Evolutionary conservation across 2,329 filamentous ascomycete genomes (phyloP), one percentile per base, ranked within the genome.

Genomic region (Pyricularia grisea): DNA sequence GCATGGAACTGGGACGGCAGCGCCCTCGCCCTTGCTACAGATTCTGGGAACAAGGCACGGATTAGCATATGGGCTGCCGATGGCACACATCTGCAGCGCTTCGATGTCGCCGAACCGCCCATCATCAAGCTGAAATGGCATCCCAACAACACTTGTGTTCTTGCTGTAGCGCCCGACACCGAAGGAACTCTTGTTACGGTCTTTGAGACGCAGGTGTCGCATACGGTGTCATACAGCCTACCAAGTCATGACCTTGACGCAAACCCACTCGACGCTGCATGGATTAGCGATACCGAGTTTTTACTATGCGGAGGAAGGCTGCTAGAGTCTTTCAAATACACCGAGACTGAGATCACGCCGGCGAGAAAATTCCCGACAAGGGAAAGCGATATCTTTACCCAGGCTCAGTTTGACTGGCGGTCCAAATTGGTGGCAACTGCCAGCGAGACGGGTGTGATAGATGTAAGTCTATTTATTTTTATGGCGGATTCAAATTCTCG

Each of bases 51-150:
- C 55, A 84, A 84, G 66, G 82, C 84, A 2, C 79, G 79, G 63
- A 82, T 90, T 27, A 84, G 83, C 69, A 81, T 90, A 23, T 88
- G 85, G 83, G 80, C 81, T 10, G 78, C 79, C 1, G 84, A 87
- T 70, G 87, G 87, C 23, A 79, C 78, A 30, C 79, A 81, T 67
- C 73, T 87, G 28, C 81, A 87, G 66, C 80, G 83, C 27, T 85
- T 87, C 75, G 84, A 87, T 72, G 81, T 85, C 30, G 79, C 85
- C 55, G 87, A 88, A 72, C 82, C 86, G n/a, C 87, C 87, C 17
- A 80, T 90, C 66, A 83, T 88, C 73, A 88, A 87, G 75, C 79
- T 90, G 27, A 82, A 82, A 65, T 90, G 88, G 87, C 89, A 87
- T 74, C 84, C 83, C 1, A 81, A 78, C 71, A 84, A 84, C 71